Evolutionary conservation across 306 rosid species (phyloP), one percentile per base, ranked within the genome.

Genomic region (Ziziphus jujuba): DNA sequence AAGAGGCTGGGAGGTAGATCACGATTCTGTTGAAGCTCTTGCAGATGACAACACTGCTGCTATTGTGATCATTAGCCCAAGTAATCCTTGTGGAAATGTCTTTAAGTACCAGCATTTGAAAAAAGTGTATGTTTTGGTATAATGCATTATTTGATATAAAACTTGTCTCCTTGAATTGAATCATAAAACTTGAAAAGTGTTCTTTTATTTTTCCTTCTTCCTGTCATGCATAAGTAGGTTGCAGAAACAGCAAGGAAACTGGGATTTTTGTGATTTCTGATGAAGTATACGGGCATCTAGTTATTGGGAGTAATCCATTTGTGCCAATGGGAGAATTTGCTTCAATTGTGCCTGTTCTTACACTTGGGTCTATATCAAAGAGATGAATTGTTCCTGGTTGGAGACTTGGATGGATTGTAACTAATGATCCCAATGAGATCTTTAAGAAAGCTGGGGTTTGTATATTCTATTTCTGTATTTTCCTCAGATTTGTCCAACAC

Each of bases 381-480:
- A 76, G 84, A 79, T 87, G 95, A 90, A 56, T 80, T 62, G 77
- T 87, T 82, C 90, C 90, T 48, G 95, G 95, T 61, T 87, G 88
- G 90, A 77, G 84, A 74, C 21, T 80, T 66, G 95, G 95, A 20
- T 88, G 87, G 91, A 70, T 88, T 40, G 86, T 82, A 69, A 77
- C 73, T 61, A 76, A 73, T 59, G 95, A 88, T 63, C 82, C 87
- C 28, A 31, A 45, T 56, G 79, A 72, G 58, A 72, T 85, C 66
- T 72, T 85, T 45, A 63, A 64, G 13, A 69, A 80, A 76, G 49
- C 85, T 14, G 84, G 90, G 87, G 95, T 87, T 28, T 12, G 17
- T 1, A n/a, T n/a, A 44, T 22, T n/a, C n/a, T n/a, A n/a, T n/a
- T n/a, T n/a, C n/a, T n/a, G n/a, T n/a, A n/a, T n/a, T n/a, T n/a